Base-by-base conservation (phyloP, 2,329 filamentous ascomycete species). In the Sporothrix pallida region DNA sequence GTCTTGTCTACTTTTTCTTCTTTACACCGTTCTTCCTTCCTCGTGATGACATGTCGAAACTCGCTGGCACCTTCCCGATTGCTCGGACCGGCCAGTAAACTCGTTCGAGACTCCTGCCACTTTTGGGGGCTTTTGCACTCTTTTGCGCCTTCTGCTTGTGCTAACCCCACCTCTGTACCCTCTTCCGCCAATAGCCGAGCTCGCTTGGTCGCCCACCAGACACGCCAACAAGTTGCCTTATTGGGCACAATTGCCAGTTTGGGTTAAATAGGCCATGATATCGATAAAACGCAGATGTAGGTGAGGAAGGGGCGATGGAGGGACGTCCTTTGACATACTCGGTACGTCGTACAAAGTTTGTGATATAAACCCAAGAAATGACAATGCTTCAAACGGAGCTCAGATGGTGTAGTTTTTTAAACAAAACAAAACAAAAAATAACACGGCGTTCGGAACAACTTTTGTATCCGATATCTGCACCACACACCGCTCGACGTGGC, bases 161-260 rank as follows among this genome's bases (percentile, higher is more conserved):
- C 31, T 6, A 23, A 31, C 69, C 68, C 69, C 69, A 71, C 69
- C 7, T 60, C 31, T 37, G 31, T 37, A 5, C 31, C 31, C 31
- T 37, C n/a, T 9, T 15, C 69, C 69, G 69, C 54, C 54, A 56
- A 60, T 71, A 71, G 54, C 69, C 69, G 69, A 71, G 15, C 23
- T 5, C 31, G 58, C 17, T n/a, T 17, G n/a, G 15, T 56, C 52
- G 1, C 12, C 15, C 26, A 44, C 20, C 8, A 42, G 23, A 17
- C 54, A 26, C 48, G 48, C 50, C 31, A 65, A 17, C 42, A 52
- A 54, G 67, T 70, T 73, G 67, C 72, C 72, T 46, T 42, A 56
- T 73, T 73, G 67, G 72, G 72, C 26, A 73, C 67, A 73, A 62
- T 73, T 73, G 56, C 72, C 72, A 17, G 46, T 56, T 73, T 70